phyloP scores from a whole-genome alignment of 2,329 filamentous ascomycete genomes.

The Cordyceps farinosa region DNA sequence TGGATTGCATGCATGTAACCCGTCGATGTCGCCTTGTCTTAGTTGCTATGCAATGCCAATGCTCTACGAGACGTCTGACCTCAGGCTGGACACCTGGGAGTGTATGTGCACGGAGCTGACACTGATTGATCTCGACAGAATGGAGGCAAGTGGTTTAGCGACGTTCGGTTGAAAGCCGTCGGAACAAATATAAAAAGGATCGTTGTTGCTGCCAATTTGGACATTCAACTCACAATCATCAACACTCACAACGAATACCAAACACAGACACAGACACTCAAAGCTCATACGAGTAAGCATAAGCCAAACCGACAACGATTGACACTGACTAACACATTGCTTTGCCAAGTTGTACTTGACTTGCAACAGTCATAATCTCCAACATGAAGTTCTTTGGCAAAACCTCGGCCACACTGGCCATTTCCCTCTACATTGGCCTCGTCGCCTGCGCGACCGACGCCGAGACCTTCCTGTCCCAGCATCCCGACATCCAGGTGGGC shows the following conservation, averaged over 20 bases:
- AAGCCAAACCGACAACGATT: neutral
- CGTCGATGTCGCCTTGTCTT: neutral
- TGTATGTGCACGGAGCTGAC: neutral
- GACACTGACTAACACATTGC: neutral
- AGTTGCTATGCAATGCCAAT: neutral
- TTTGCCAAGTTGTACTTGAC: neutral
- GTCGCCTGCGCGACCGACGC: neutral
- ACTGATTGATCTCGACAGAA: neutral
- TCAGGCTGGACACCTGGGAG: neutral
- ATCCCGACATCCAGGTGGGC: slow-evolving; percentile 1
- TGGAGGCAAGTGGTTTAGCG: neutral
- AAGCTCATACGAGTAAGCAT: neutral
- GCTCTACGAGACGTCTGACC: neutral
- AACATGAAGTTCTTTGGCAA: slow-evolving; percentile 1
- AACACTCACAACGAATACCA: neutral
- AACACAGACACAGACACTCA: neutral
- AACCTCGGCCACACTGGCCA: neutral
- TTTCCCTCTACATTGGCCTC: neutral
- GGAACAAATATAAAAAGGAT: neutral
- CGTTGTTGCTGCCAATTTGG: neutral
- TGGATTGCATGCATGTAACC: neutral
- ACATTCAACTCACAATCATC: neutral
- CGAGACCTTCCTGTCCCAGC: slow-evolving; percentile 1
- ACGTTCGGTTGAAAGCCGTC: neutral
- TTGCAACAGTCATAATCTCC: neutral